These are phyloP conservation scores for Termitomyces sp. DNA, from an alignment of 768 basidiomycete genomes.

Conservation along the genomic window DNA sequence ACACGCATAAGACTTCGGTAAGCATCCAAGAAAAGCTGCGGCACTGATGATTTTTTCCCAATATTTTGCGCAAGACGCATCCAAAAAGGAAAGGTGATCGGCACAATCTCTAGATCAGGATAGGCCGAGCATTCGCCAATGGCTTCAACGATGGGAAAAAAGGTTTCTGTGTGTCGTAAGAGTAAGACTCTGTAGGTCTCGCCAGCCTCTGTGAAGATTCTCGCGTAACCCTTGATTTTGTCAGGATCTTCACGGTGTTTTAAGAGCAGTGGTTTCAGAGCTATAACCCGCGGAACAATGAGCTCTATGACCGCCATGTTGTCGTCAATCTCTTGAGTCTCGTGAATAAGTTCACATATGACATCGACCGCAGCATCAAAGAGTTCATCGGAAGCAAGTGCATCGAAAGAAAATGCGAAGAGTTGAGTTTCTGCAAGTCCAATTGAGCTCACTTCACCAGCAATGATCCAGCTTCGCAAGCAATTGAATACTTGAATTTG, in stretches of 20 bases:
- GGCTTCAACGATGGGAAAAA: slow-evolving; percentile 93
- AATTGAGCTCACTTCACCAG: slow-evolving; percentile 73
- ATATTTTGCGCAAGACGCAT: slow-evolving; percentile 92
- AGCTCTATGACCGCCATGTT: slow-evolving; percentile 86
- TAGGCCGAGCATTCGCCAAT: slow-evolving; percentile 93
- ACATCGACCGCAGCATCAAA: slow-evolving; percentile 93
- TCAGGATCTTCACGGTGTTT: slow-evolving; percentile 77
- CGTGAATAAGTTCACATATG: slow-evolving; percentile 93
- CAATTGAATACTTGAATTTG: slow-evolving; percentile 84
- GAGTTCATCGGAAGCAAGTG: slow-evolving; percentile 78
- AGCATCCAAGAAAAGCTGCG: slow-evolving; percentile 77
- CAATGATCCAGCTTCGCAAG: slow-evolving; percentile 81
- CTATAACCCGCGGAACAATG: slow-evolving; percentile 84
- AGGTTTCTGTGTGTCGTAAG: slow-evolving; percentile 85
- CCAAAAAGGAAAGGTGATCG: slow-evolving; percentile 99
- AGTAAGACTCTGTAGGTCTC: slow-evolving; percentile 92
- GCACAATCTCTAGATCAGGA: slow-evolving; percentile 91
- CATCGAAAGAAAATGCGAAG: slow-evolving; percentile 80
- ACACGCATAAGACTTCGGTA: slow-evolving; percentile 82
- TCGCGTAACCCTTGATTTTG: slow-evolving; percentile 83
- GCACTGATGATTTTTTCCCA: slow-evolving; percentile 67
- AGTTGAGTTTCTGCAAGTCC: slow-evolving; percentile 74
- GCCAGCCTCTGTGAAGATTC: slow-evolving; percentile 95
- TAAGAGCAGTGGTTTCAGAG: slow-evolving; percentile 59
- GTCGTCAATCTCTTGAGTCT: slow-evolving; percentile 96